phyloP scores from a whole-genome alignment of 2,329 filamentous ascomycete genomes.

The Alternaria viburni region DNA sequence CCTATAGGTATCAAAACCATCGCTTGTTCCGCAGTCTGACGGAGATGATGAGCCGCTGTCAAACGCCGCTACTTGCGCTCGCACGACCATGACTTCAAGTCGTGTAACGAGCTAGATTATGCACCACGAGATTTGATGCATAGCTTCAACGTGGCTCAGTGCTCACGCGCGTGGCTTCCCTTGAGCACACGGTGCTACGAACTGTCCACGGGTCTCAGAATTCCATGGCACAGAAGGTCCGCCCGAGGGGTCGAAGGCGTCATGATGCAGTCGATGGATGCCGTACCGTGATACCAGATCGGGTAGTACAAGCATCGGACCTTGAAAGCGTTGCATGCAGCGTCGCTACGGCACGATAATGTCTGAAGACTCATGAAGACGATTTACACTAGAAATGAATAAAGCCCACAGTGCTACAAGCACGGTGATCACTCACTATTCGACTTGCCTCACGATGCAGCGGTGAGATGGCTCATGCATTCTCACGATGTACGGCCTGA shows the following conservation, averaged over 20 bases:
- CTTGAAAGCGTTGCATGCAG: slow-evolving; percentile 16
- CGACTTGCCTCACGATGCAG: slow-evolving; percentile 5
- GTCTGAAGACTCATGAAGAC: slow-evolving; percentile 1
- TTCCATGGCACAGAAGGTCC: slow-evolving; percentile 11
- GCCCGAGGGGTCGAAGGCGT: slow-evolving; percentile 11
- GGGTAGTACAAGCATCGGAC: slow-evolving; percentile 10
- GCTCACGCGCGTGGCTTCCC: slow-evolving; percentile 19
- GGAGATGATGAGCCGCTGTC: slow-evolving; percentile 20
- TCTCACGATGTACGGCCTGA: slow-evolving; percentile 10
- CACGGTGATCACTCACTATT: background rate
- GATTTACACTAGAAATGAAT: slow-evolving; percentile 10
- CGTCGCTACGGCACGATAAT: slow-evolving; percentile 29
- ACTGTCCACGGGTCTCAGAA: slow-evolving; percentile 29
- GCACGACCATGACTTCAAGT: slow-evolving; percentile 17
- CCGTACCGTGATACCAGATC: slow-evolving; percentile 24
- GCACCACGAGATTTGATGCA: slow-evolving; percentile 42
- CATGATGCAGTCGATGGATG: slow-evolving; percentile 1
- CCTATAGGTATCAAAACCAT: background rate
- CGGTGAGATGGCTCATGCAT: background rate
- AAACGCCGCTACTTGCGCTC: slow-evolving; percentile 19
- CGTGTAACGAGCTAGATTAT: slow-evolving; percentile 44
- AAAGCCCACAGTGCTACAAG: slow-evolving; percentile 10
- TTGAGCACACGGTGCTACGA: slow-evolving; percentile 14
- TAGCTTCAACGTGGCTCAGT: slow-evolving; percentile 31
- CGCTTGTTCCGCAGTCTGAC: slow-evolving; percentile 2